Conservation (phyloP, 106 monocot genomes). For the Cymbidium sinense region DNA sequence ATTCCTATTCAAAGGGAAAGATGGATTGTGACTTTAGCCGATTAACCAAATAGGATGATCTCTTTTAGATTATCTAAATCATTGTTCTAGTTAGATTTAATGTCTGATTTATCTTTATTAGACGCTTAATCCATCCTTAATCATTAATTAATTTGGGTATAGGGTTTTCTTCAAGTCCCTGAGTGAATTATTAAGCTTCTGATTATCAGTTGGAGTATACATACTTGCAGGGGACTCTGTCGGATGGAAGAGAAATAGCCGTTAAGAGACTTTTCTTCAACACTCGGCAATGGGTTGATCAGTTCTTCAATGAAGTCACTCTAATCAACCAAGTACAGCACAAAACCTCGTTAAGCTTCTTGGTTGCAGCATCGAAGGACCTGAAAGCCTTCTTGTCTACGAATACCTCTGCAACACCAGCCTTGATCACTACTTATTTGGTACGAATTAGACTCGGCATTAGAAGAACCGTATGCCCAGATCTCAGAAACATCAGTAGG, state of each 20-base stretch:
- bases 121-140: not conserved
- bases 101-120: not conserved
- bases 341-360: slow-evolving; percentile 58
- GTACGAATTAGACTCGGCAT: slow-evolving; percentile 1
- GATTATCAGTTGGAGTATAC: not conserved
- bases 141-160: not conserved
- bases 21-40: no score
- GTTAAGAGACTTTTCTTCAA: slow-evolving; percentile 63
- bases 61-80: no score
- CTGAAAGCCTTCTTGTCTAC: slow-evolving; percentile 66
- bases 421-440: slow-evolving; percentile 58
- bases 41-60: no score
- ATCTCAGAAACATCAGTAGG: not conserved
- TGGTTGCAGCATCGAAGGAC: slow-evolving; percentile 63
- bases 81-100: no score
- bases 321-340: slow-evolving; percentile 62
- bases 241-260: slow-evolving; percentile 67
- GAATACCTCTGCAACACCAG: slow-evolving; percentile 61
- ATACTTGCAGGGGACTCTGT: slow-evolving; percentile 38
- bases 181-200: not conserved
- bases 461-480: not conserved
- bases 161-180: not conserved
- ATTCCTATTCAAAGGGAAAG: no score
- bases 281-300: slow-evolving; percentile 43
- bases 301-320: slow-evolving; percentile 62